Evolutionary conservation across 345 rosid species (phyloP), one percentile per base, ranked within the genome.

Genomic region (Dimocarpus longan): DNA sequence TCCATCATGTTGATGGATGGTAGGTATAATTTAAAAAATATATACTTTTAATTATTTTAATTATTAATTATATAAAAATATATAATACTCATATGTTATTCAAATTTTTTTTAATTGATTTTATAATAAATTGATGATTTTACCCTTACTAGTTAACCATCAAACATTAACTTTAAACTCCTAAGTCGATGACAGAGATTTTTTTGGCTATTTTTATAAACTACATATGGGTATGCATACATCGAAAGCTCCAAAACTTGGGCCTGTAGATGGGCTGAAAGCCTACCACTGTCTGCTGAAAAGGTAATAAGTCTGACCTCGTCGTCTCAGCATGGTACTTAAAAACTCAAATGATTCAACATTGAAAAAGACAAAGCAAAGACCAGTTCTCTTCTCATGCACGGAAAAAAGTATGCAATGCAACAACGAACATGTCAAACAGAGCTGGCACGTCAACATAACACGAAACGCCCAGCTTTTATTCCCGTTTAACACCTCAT

Each of bases 371-470:
- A 60, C 28, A 60, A 9, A 60, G 5, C 65, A 21, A 40, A 68
- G 84, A 82, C 81, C 64, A 65, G 40, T 77, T 77, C 42, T 26
- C 63, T 76, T 57, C 44, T 50, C 68, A 52, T 74, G 78, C 70
- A 70, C 37, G 74, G 39, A 15, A 56, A 56, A 60, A 60, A 60
- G 24, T n/a, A 50, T 50, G 24, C 3, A 59, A 73, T 66, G 63
- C 76, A 72, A 72, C 32, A 71, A 60, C n/a, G 76, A 44, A 78
- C 65, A 66, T 42, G 76, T 4, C 42, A 60, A 68, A 73, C 46
- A 70, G 32, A 74, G 73, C 79, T 79, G 81, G 81, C 81, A 43
- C 43, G 70, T 73, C 80, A 66, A 70, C 9, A 62, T 5, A 59
- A 46, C 54, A 46, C 63, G 42, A 16, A n/a, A 77, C 43, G 37